These are phyloP conservation scores for Trichoderma hamatum DNA, from an alignment of 2,329 filamentous ascomycete species.

Conservation along the genomic window DNA sequence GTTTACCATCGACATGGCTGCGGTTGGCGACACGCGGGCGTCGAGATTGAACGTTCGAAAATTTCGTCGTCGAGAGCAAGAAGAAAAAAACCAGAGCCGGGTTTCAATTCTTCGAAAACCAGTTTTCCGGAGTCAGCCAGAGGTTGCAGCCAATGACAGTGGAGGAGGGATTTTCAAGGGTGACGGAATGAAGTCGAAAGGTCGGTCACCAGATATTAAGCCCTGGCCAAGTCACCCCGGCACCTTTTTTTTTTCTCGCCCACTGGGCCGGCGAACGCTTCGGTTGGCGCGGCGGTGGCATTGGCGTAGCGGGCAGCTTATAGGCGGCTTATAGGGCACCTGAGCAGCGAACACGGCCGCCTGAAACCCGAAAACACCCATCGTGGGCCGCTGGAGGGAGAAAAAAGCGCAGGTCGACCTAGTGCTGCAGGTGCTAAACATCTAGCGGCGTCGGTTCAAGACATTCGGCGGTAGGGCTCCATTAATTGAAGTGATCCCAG, in stretches of 20 bases:
- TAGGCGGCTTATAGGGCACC: conserved; percentile 15
- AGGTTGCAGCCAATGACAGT: conserved; percentile 27
- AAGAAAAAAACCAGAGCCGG: background rate
- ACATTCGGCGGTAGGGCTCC: background rate
- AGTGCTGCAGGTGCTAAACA: conserved; percentile 21
- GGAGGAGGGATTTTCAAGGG: conserved; percentile 29
- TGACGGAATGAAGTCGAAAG: conserved; percentile 27
- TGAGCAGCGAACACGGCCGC: background rate
- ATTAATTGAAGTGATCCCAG: background rate
- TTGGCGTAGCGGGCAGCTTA: conserved; percentile 24
- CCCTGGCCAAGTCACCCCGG: conserved; percentile 24
- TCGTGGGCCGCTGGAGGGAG: conserved; percentile 7
- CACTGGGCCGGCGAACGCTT: conserved; percentile 7
- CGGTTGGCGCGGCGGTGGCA: conserved; percentile 21
- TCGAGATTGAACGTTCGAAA: conserved; percentile 8
- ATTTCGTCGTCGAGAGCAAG: background rate
- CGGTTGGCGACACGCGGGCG: conserved; percentile 17
- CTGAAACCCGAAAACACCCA: conserved; percentile 13
- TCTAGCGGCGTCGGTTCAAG: background rate
- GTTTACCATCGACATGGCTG: conserved; percentile 50
- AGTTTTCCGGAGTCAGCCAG: conserved; percentile 22
- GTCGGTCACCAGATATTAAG: conserved; percentile 27
- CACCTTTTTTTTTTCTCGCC: conserved; percentile 19
- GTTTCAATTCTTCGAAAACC: conserved; percentile 21
- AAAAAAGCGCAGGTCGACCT: conserved; percentile 8